Evolutionary conservation across 1,284 basidiomycete species (phyloP), one percentile per base, ranked within the genome.

Genomic region (Ustilago xerochloae): DNA sequence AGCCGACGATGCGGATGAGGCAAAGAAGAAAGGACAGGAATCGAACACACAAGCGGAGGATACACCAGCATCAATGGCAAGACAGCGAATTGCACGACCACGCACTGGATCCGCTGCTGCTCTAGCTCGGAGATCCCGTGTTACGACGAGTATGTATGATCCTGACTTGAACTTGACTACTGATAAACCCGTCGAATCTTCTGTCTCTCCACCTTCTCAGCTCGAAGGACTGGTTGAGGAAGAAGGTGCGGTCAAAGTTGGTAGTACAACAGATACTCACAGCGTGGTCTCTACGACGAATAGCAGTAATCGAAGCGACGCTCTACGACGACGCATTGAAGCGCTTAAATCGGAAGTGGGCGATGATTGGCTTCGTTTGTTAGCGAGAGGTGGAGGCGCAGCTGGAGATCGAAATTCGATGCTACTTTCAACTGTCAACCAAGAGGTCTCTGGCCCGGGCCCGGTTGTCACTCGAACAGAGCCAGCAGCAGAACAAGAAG

Each of bases 311-410:
- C 54, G 62, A 20, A 52, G 60, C 6, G 63, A 69, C 8, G 60
- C 75, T 2, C 69, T 77, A 18, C 67, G 80, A 1, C 38, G 66
- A 32, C 63, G 76, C 8, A 84, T 84, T 39, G 81, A 84, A 51
- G 74, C 72, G 43, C 62, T 84, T 41, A 80, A 79, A 39, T 64
- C 63, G 26, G 77, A 79, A 36, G 76, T 80, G 7, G 82, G 82
- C 16, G 82, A 84, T 47, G 81, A 84, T 39, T 84, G 82, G 82
- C 53, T 84, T 20, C 65, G 81, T 3, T 46, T 78, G 2, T 38
- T 80, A 13, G 72, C 77, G 1, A 33, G 65, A 6, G 65, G 63
- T 5, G 65, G 61, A 8, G 61, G 58, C 9, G 36, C 39, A 16
- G 39, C 20, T 4, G 59, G 46, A 4, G 59, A 68, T 26, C 41